Base-by-base conservation (phyloP, 2,329 filamentous ascomycete species). In the Dactylonectria estremocensis region DNA sequence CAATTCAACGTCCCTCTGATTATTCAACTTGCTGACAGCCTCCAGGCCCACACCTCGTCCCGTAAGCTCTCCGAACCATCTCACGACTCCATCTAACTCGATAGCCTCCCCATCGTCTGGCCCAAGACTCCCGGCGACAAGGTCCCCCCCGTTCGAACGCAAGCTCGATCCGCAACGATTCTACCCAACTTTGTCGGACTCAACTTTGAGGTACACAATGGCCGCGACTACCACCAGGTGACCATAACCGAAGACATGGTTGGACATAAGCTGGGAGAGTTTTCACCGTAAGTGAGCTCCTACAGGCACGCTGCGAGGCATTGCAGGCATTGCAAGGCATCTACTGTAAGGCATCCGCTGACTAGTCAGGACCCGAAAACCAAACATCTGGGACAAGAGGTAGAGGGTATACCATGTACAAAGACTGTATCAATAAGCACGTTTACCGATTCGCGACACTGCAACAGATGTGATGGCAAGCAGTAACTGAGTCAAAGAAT, bases 241-340 rank as follows among this genome's bases (percentile, higher is more conserved):
- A 88, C 87, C 72, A 93, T 98, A 70, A 97, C 95, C 16, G 95
- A 97, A 80, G 93, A 97, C 77, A 98, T 98, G 95, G 95, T 98
- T 56, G 95, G 95, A 61, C 93, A 96, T 82, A 98, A 97, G 84
- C 87, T 98, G 74, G 95, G 95, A 76, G 95, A 98, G 83, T 98
- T 97, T 80, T 91, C 94, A 69, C 86, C 90, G 95, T 97, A 89
- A 77, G 94, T 90, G 56, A 54, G n/a, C 16, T 6, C 11, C 3
- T 7, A 43, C 14, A 1, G 7, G 24, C 24, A 28, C 4, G 24
- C 24, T 28, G 24, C 7, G n/a, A n/a, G 24, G 24, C 24, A 28
- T 28, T 28, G 24, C 4, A 28, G 24, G 24, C 24, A 28, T 28
- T 28, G 24, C 24, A 28, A 28, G 24, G 24, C 24, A 28, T 7